Conservation (phyloP, 129 eudicot genomes). For the Scalesia atractyloides region DNA sequence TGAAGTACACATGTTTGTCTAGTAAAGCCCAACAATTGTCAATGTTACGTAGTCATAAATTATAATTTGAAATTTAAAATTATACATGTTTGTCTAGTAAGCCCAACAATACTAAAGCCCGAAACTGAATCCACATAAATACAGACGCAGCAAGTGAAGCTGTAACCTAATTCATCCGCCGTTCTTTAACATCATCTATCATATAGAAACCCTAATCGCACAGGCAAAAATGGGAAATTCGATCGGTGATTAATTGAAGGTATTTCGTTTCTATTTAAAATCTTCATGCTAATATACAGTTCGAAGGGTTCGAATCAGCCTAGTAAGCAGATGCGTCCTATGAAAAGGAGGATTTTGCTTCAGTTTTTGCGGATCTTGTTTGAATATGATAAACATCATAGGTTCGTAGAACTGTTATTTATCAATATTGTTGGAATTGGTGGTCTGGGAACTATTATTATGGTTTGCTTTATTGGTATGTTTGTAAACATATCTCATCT, state of each 20-base stretch:
- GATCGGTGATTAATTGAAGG: neutral
- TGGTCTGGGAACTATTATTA: neutral
- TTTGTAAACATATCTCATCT: too few relatives aligned
- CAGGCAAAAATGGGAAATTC: neutral
- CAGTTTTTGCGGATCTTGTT: conserved; percentile 3
- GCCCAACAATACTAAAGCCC: neutral
- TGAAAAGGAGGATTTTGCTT: neutral
- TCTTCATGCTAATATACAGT: neutral
- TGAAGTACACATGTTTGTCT: neutral
- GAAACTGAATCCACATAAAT: neutral
- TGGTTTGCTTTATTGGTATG: neutral
- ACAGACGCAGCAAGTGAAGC: neutral
- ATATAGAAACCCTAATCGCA: neutral
- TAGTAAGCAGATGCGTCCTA: neutral
- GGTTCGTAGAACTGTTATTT: neutral
- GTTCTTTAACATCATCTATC: neutral
- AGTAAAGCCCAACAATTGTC: too few relatives aligned
- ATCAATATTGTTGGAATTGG: neutral
- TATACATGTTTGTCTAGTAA: neutral
- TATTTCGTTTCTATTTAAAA: neutral
- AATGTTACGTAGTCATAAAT: too few relatives aligned
- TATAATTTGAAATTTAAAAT: too few relatives aligned
- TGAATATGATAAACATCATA: neutral
- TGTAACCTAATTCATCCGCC: neutral
- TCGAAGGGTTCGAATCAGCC: conserved; percentile 1